Evolutionary conservation across 495 filamentous ascomycete genomes (phyloP).

Genomic region (Neurospora sp.): DNA sequence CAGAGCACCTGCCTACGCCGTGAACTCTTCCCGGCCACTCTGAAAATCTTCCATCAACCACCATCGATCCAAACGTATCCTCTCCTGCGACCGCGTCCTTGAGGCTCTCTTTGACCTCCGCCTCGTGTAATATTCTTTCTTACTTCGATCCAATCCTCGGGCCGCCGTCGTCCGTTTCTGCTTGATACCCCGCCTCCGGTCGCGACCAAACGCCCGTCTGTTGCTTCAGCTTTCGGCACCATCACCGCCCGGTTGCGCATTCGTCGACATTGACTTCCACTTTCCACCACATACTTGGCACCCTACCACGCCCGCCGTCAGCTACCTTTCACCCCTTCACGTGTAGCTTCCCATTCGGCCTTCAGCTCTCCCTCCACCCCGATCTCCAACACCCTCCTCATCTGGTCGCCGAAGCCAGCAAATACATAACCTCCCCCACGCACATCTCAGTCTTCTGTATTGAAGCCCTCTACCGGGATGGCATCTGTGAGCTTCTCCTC

Average conservation of each 20-base stretch:
- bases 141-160: neutral
- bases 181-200: neutral
- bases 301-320: neutral
- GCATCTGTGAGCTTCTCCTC: slow-evolving; percentile 21
- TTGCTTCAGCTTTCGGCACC: neutral
- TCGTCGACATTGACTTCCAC: neutral
- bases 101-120: neutral
- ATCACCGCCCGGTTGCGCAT: neutral
- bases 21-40: neutral
- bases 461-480: slow-evolving; percentile 15
- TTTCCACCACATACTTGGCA: neutral
- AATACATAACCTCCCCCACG: neutral
- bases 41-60: slow-evolving; percentile 7
- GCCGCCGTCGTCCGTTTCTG: neutral
- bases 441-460: neutral
- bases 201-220: neutral
- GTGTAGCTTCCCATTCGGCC: neutral
- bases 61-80: neutral
- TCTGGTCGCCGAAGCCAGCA: slow-evolving; percentile 1
- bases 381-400: neutral
- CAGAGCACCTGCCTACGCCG: neutral
- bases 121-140: slow-evolving; percentile 7
- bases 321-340: neutral
- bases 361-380: neutral
- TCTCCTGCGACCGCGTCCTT: neutral